Percentiles rank a stretch among this genome's conserved stretches.
Conservation (phyloP, 2,329 filamentous ascomycete species). For the Alternaria triticimaculans region DNA sequence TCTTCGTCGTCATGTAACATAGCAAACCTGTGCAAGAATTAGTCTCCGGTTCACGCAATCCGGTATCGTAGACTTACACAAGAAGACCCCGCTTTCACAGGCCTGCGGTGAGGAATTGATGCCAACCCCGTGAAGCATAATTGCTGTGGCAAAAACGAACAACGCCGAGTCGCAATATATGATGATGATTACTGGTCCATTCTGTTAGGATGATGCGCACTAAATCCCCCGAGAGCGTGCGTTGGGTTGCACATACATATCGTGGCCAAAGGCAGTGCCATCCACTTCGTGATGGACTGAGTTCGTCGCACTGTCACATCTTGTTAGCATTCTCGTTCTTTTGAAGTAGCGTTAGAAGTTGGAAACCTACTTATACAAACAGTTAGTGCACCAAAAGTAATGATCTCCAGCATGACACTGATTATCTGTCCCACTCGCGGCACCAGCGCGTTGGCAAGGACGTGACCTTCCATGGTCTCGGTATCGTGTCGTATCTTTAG, state of each 20-base stretch:
- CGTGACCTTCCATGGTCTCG: neutral
- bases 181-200: constrained; percentile 61
- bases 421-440: constrained; percentile 31
- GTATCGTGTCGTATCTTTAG: neutral
- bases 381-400: constrained; percentile 32
- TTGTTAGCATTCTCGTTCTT: neutral
- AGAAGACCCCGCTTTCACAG: constrained; percentile 65
- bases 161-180: constrained; percentile 67
- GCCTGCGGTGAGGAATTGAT: constrained; percentile 59
- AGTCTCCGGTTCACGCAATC: neutral
- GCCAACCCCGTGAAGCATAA: constrained; percentile 64
- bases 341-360: neutral
- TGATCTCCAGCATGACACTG: constrained; percentile 30
- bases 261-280: constrained; percentile 27
- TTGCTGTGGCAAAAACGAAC: constrained; percentile 65
- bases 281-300: constrained; percentile 30
- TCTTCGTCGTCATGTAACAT: constrained; percentile 70
- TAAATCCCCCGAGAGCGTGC: neutral
- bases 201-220: neutral
- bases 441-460: constrained; percentile 12
- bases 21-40: constrained; percentile 49
- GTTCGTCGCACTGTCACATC: constrained; percentile 29
- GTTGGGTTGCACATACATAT: constrained; percentile 17
- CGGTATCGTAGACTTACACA: constrained; percentile 51
- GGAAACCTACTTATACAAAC: constrained; percentile 21